Evolutionary conservation across 352 stramenopile species (phyloP).

Genomic region (Pythium sukuiense): DNA sequence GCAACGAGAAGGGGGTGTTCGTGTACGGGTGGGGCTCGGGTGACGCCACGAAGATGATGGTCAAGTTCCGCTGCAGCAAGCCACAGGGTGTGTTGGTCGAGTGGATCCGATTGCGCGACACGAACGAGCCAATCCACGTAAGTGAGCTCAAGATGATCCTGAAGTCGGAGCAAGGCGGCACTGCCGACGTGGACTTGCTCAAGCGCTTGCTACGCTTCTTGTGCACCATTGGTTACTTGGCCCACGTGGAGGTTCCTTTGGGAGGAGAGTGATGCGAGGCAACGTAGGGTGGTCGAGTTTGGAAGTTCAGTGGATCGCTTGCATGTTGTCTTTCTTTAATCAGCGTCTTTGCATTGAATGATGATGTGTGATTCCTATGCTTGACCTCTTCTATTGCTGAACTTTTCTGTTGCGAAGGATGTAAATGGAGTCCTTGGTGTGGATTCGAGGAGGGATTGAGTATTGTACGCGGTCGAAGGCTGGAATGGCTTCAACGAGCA

Average conservation of each 20-base stretch:
- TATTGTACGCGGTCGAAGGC: constrained; percentile 46
- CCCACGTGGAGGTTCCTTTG: constrained; percentile 32
- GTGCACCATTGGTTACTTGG: constrained; percentile 43
- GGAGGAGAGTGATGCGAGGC: constrained; percentile 1
- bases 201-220: constrained; percentile 60
- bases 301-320: neutral
- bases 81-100: constrained; percentile 51
- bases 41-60: constrained; percentile 32
- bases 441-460: constrained; percentile 39
- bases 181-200: constrained; percentile 27
- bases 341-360: neutral
- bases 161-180: constrained; percentile 8
- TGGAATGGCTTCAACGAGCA: constrained; percentile 47
- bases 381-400: neutral
- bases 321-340: constrained; percentile 10
- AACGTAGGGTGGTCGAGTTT: neutral
- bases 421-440: constrained; percentile 52
- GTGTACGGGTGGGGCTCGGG: neutral
- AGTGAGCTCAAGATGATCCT: constrained; percentile 31
- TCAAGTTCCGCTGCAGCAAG: constrained; percentile 51
- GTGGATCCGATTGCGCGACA: constrained; percentile 42
- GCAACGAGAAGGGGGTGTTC: neutral
- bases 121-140: constrained; percentile 28
- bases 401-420: constrained; percentile 50
- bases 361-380: neutral